Evolutionary conservation across 257 asterid genomes (phyloP).

Genomic region (Solanum chmielewskii): DNA sequence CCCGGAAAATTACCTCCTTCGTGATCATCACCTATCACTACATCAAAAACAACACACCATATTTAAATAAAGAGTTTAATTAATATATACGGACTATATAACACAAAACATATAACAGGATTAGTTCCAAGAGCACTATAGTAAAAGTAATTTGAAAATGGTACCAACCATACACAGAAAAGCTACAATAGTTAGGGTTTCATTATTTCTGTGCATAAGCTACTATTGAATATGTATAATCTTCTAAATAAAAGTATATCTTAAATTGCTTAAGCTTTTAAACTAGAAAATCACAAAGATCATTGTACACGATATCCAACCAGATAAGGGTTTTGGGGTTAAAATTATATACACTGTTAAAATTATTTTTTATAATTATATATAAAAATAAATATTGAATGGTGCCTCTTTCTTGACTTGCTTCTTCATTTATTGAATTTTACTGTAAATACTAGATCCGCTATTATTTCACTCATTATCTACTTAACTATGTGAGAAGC

Average conservation of each 20-base stretch:
- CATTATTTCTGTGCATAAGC: background rate
- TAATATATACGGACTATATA: background rate
- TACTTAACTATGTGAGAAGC: background rate
- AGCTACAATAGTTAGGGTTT: constrained; percentile 20
- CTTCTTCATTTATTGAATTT: background rate
- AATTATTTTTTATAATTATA: background rate
- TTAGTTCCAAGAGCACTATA: background rate
- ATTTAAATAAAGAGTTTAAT: background rate
- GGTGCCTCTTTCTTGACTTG: background rate
- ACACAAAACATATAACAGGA: background rate
- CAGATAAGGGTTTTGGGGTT: background rate
- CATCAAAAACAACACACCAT: background rate
- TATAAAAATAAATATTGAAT: too few species aligned
- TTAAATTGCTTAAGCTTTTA: background rate
- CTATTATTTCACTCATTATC: background rate
- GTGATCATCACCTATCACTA: constrained; percentile 13
- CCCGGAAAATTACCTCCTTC: constrained; percentile 52
- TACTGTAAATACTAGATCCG: background rate
- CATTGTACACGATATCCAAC: background rate
- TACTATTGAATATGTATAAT: background rate
- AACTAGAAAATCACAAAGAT: background rate
- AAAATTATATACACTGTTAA: background rate
- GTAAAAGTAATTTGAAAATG: background rate
- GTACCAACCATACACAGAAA: background rate
- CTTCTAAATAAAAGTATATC: background rate